These are phyloP conservation scores for Glutinoglossum americanum DNA, from an alignment of 495 filamentous ascomycete species.

Conservation along the genomic window DNA sequence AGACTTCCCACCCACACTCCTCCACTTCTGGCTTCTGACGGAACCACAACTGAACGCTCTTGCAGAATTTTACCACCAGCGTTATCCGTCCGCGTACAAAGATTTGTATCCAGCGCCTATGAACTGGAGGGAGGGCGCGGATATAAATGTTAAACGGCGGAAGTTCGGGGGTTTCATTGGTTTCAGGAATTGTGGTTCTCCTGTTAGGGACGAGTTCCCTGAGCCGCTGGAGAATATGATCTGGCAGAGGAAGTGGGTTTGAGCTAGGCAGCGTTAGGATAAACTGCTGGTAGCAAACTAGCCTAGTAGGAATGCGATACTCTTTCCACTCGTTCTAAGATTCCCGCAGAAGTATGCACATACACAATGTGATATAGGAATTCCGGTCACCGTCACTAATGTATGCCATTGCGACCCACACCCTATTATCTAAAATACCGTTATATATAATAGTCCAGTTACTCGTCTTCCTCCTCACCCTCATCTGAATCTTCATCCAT, in stretches of 20 bases:
- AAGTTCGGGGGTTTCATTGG: slow-evolving; percentile 23
- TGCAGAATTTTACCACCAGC: slow-evolving; percentile 1
- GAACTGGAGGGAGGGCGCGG: slow-evolving; percentile 16
- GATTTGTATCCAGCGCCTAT: neutral
- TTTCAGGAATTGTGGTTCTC: slow-evolving; percentile 20
- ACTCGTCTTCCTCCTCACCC: slow-evolving; percentile 49
- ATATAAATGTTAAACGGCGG: slow-evolving; percentile 16
- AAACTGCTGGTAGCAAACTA: neutral
- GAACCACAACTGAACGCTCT: neutral
- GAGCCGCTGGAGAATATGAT: neutral
- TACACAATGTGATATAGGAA: no score
- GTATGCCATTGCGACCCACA: neutral
- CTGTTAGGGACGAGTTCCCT: slow-evolving; percentile 10
- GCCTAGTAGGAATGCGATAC: neutral
- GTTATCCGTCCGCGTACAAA: neutral
- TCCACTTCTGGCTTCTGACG: neutral
- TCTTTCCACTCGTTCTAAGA: no score
- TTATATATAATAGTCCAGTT: slow-evolving; percentile 2
- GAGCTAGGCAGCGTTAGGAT: no score
- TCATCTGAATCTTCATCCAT: slow-evolving; percentile 89
- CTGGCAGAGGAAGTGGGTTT: neutral
- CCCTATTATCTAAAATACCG: neutral
- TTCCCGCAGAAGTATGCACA: no score
- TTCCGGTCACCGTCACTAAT: no score
- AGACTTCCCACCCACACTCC: neutral